A percentile compares a stretch with the other conserved stretches of the same genome.
These are phyloP conservation scores for Mortierella sp. DNA, from an alignment of 371 early-diverging fungal species.

Conservation along the genomic window DNA sequence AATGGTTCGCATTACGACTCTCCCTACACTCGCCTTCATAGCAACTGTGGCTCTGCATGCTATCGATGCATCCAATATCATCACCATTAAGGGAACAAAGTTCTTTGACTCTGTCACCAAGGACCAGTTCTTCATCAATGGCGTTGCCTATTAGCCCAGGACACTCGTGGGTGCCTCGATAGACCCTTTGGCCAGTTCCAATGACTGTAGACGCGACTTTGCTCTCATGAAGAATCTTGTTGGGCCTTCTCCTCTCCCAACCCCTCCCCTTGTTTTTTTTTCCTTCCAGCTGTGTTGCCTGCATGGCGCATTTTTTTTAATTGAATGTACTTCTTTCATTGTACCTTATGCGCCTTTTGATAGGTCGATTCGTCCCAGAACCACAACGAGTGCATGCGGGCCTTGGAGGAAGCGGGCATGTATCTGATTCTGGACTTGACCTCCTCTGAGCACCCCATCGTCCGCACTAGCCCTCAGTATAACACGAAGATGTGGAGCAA, in stretches of 20 bases:
- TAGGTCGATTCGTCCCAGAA: conserved; percentile 70
- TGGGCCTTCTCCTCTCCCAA: neutral
- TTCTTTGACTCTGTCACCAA: conserved; percentile 80
- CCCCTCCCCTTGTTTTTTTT: neutral
- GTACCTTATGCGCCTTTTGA: neutral
- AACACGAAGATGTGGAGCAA: conserved; percentile 67
- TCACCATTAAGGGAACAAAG: conserved; percentile 79
- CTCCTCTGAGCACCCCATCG: conserved; percentile 73
- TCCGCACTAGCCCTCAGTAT: conserved; percentile 77
- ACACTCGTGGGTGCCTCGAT: conserved; percentile 16
- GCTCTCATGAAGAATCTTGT: conserved; percentile 67
- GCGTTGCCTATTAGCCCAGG: conserved; percentile 85
- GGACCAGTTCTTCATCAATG: conserved; percentile 84
- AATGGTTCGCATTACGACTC: conserved; percentile 15
- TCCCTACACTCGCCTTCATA: neutral
- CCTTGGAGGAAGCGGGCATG: conserved; percentile 76
- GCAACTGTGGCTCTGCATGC: conserved; percentile 6
- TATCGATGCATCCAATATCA: conserved; percentile 64
- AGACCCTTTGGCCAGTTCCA: conserved; percentile 77
- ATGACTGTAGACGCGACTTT: conserved; percentile 78
- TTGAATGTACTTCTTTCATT: neutral
- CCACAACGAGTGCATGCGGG: conserved; percentile 84
- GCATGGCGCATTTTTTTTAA: neutral
- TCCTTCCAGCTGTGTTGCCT: neutral
- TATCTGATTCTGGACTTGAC: conserved; percentile 82